Evolutionary conservation across 2,329 filamentous ascomycete genomes (phyloP).

Genomic region (Alternaria hordeiaustralica): DNA sequence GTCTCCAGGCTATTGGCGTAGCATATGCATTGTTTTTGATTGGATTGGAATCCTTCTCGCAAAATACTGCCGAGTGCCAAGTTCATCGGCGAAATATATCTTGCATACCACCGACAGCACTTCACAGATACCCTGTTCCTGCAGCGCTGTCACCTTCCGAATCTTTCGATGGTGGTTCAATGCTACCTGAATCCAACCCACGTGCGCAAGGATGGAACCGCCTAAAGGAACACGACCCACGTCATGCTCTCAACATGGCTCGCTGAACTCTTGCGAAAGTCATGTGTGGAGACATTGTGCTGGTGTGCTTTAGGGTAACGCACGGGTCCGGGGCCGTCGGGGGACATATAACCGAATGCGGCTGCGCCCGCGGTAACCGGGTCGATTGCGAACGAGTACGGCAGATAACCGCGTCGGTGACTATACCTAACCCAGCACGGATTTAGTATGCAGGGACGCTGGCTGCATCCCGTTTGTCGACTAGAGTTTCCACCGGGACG

Average conservation of each 20-base stretch:
- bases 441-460: not conserved
- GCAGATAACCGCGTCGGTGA: not conserved
- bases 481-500: not conserved
- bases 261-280: not conserved
- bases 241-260: not conserved
- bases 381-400: not conserved
- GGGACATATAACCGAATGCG: conserved; percentile 1
- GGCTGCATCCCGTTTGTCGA: not conserved
- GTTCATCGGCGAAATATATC: not conserved
- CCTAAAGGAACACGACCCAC: not conserved
- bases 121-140: not conserved
- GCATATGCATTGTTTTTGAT: not conserved
- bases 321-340: not conserved
- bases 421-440: not conserved
- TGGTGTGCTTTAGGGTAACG: not conserved
- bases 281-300: not conserved
- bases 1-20: not conserved
- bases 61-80: not conserved
- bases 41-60: not conserved
- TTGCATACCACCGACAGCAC: not conserved
- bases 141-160: conserved; percentile 3
- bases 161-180: not conserved
- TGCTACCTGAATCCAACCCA: not conserved
- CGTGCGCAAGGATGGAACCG: not conserved
- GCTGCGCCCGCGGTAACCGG: conserved; percentile 1